phyloP scores from a whole-genome alignment of 768 basidiomycete species.

The Lyophyllum decastes region DNA sequence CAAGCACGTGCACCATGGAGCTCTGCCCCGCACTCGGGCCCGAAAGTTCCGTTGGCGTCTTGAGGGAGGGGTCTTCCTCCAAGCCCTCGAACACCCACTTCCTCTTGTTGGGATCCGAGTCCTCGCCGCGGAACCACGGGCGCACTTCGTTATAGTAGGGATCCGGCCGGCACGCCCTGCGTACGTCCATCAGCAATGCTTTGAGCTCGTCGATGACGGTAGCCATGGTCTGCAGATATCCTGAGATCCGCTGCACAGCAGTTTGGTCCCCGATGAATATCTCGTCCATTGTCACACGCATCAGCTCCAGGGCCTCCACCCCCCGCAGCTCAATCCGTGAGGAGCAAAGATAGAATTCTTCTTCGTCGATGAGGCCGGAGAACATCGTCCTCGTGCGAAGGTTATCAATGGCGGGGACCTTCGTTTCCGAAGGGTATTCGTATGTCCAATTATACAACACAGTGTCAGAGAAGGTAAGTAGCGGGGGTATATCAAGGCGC shows the following conservation, averaged over 20 bases:
- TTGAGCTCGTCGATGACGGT: constrained; percentile 65
- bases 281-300: constrained; percentile 87
- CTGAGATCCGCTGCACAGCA: constrained; percentile 60
- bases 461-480: constrained; percentile 89
- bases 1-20: constrained; percentile 71
- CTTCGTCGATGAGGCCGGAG: constrained; percentile 78
- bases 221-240: constrained; percentile 66
- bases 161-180: constrained; percentile 70
- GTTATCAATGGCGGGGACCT: constrained; percentile 54
- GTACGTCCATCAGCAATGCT: constrained; percentile 60
- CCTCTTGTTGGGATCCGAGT: constrained; percentile 43
- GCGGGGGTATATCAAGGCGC: constrained; percentile 78
- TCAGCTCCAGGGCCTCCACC: constrained; percentile 80
- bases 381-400: constrained; percentile 70
- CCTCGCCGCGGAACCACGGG: constrained; percentile 81
- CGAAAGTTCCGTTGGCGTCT: constrained; percentile 55
- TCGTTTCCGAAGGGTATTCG: constrained; percentile 33
- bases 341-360: constrained; percentile 86
- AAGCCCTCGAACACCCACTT: constrained; percentile 65
- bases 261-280: constrained; percentile 75
- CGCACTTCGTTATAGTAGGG: constrained; percentile 72
- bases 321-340: constrained; percentile 86
- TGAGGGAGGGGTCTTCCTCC: constrained; percentile 43
- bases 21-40: constrained; percentile 87
- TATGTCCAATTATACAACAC: constrained; percentile 85